Conservation (phyloP, 768 basidiomycete genomes). For the Pleurotus djamor region DNA sequence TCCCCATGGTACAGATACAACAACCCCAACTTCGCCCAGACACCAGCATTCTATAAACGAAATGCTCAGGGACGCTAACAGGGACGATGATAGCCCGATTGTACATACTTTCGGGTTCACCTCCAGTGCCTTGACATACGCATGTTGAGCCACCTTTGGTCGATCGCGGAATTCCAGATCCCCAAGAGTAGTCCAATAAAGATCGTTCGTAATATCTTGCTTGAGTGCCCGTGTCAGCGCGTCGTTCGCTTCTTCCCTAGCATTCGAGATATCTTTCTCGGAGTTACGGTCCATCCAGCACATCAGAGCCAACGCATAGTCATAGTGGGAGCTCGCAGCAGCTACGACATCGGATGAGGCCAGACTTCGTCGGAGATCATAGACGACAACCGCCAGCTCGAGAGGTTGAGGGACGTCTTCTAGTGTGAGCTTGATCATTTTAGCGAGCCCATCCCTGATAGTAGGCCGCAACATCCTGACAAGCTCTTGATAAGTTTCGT, state of each 20-base stretch:
- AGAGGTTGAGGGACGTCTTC: conserved; percentile 22
- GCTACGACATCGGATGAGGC: conserved; percentile 47
- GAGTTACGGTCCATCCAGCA: conserved; percentile 35
- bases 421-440: conserved; percentile 21
- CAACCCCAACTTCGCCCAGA: conserved; percentile 89
- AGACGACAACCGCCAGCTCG: conserved; percentile 55
- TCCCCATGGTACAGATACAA: conserved; percentile 83
- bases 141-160: conserved; percentile 82
- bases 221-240: conserved; percentile 72
- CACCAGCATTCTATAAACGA: conserved; percentile 53
- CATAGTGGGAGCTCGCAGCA: conserved; percentile 66
- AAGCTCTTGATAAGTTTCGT: conserved; percentile 28
- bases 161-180: conserved; percentile 65
- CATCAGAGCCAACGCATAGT: conserved; percentile 66
- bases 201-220: conserved; percentile 66
- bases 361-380: conserved; percentile 59
- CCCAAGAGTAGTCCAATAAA: conserved; percentile 84
- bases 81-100: too few species aligned
- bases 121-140: conserved; percentile 87
- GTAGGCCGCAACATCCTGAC: conserved; percentile 35
- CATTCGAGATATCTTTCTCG: conserved; percentile 25
- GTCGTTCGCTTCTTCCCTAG: conserved; percentile 40
- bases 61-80: too few species aligned
- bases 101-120: conserved; percentile 75
- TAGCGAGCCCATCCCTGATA: conserved; percentile 40